Conservation (phyloP, 1,139 yeast genomes). For the Neolecta irregularis region DNA sequence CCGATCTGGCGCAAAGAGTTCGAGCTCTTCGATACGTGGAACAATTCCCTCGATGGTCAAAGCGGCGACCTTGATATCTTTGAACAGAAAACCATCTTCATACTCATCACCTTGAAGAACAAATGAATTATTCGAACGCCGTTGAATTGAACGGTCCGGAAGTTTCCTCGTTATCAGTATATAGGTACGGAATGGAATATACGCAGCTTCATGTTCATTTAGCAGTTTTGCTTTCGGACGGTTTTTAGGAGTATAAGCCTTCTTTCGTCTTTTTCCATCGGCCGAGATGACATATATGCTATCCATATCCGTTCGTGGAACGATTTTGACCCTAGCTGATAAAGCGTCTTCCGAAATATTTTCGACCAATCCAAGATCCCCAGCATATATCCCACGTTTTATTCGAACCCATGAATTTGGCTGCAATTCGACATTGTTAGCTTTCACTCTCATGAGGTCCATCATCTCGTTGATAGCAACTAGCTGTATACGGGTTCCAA, state of each 20-base stretch:
- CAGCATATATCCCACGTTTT: conserved; percentile 80
- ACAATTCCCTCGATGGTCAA: conserved; percentile 71
- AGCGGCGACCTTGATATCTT: conserved; percentile 71
- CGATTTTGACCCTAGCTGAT: conserved; percentile 80
- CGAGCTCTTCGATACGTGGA: conserved; percentile 75
- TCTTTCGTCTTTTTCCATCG: conserved; percentile 37
- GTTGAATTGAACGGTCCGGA: conserved; percentile 38
- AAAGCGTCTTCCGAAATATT: conserved; percentile 87
- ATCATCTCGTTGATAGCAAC: conserved; percentile 96
- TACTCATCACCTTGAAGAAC: conserved; percentile 78
- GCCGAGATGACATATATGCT: conserved; percentile 55
- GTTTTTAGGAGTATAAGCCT: conserved; percentile 19
- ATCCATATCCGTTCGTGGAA: conserved; percentile 86
- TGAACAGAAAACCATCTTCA: conserved; percentile 70
- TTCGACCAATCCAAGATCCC: conserved; percentile 85
- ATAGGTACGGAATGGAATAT: too few relatives aligned
- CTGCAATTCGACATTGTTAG: conserved; percentile 71
- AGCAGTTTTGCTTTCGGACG: conserved; percentile 79
- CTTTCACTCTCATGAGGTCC: conserved; percentile 77
- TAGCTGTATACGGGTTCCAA: conserved; percentile 43
- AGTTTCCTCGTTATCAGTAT: too few relatives aligned
- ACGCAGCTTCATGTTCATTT: conserved; percentile 51
- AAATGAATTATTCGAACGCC: conserved; percentile 56
- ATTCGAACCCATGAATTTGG: conserved; percentile 90
- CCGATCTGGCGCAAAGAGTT: conserved; percentile 42